phyloP scores from a whole-genome alignment of 2,329 filamentous ascomycete species.

The Pyricularia sp. region DNA sequence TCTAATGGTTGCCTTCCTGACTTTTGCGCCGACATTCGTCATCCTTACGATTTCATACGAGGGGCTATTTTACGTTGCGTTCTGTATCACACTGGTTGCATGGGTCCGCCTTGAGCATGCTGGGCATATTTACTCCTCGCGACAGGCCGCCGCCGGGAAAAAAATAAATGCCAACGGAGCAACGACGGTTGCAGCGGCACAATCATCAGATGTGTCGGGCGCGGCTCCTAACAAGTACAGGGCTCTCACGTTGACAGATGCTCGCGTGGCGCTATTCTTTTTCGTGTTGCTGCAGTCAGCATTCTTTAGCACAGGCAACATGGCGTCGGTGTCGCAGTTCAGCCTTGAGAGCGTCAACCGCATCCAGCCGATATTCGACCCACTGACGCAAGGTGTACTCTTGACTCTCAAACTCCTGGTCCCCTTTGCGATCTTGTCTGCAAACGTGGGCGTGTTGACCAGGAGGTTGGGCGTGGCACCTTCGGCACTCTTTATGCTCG shows the following conservation, averaged over 20 bases:
- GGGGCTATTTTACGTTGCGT: conserved; percentile 87
- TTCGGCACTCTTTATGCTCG: conserved; percentile 83
- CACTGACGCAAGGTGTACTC: conserved; percentile 79
- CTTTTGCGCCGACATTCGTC: conserved; percentile 86
- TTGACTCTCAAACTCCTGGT: conserved; percentile 83
- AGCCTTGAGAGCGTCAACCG: conserved; percentile 81
- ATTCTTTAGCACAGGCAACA: conserved; percentile 94
- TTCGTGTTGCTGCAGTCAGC: conserved; percentile 87
- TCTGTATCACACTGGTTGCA: conserved; percentile 65
- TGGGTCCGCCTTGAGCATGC: conserved; percentile 90
- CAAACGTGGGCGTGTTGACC: conserved; percentile 89
- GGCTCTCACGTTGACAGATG: conserved; percentile 66
- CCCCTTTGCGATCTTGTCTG: conserved; percentile 83
- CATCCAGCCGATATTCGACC: conserved; percentile 83
- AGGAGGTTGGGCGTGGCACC: conserved; percentile 71
- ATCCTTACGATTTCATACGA: conserved; percentile 97
- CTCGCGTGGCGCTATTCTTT: conserved; percentile 85
- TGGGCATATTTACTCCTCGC: conserved; percentile 38
- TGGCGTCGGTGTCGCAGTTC: conserved; percentile 88
- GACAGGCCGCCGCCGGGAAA: conserved; percentile 5
- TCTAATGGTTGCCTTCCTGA: conserved; percentile 76
- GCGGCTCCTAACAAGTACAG: conserved; percentile 29
- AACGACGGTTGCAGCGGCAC: background rate
- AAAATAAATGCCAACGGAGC: background rate
- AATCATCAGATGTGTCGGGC: background rate